Evolutionary conservation across 768 basidiomycete species (phyloP), one percentile per base, ranked within the genome.

Genomic region (Jaapia argillacea): DNA sequence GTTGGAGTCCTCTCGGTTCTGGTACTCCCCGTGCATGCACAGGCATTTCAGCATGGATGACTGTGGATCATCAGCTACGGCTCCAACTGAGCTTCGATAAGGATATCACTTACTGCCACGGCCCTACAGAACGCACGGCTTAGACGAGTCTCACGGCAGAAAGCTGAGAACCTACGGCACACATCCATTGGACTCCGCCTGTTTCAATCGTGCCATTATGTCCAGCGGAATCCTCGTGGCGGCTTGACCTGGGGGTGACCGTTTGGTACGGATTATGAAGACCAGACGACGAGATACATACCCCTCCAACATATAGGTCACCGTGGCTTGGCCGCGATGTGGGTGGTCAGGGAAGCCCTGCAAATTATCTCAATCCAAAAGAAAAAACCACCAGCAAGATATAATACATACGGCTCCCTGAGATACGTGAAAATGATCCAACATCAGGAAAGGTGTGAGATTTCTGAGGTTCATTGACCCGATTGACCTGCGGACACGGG

Each of bases 131-230:
- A 44, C n/a, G n/a, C n/a, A n/a, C n/a, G n/a, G n/a, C n/a, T n/a
- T n/a, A n/a, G n/a, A n/a, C n/a, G n/a, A n/a, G n/a, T n/a, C n/a
- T n/a, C n/a, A n/a, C n/a, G n/a, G n/a, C n/a, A n/a, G n/a, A n/a
- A n/a, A n/a, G n/a, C n/a, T n/a, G n/a, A n/a, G n/a, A n/a, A n/a
- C n/a, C n/a, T n/a, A 81, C 84, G 12, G 85, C 85, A 59, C 75
- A 80, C 92, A 94, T 94, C 89, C 92, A 96, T 56, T 97, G 93
- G 2, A 96, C 81, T 40, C 91, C 94, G 3, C 93, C 93, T 6
- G 80, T 57, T 31, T 75, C 61, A 42, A 88, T 85, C 14, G 71
- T 75, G 28, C 86, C 87, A 46, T 78, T 76, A 59, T 92, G 85
- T 1, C 88, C 93, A 2, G 79, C 80, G 20, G 88, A 93, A 58